These are phyloP conservation scores for Ogataea populi-albae DNA, from an alignment of 805 yeast genomes.

Conservation along the genomic window DNA sequence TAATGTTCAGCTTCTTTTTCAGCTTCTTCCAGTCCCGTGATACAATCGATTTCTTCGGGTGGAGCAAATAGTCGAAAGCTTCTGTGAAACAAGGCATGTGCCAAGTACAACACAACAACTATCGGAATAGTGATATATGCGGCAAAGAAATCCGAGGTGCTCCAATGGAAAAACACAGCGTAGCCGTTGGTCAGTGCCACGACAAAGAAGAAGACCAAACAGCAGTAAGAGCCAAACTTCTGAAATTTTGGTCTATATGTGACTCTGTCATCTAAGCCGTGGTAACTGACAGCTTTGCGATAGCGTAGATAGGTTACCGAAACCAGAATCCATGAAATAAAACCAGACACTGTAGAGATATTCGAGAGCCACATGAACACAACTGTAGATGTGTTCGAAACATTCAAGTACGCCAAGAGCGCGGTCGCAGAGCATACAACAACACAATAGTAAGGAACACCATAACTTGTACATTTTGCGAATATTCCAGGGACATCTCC, in stretches of 20 bases:
- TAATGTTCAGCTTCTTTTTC: constrained; percentile 49
- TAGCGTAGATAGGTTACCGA: constrained; percentile 55
- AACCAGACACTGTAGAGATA: constrained; percentile 64
- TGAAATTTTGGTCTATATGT: constrained; percentile 56
- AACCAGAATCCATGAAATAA: constrained; percentile 59
- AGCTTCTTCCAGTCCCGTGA: constrained; percentile 56
- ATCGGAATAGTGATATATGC: constrained; percentile 68
- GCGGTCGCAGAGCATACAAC: constrained; percentile 38
- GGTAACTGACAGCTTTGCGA: constrained; percentile 59
- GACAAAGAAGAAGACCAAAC: constrained; percentile 45
- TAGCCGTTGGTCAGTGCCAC: constrained; percentile 71
- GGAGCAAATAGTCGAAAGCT: constrained; percentile 48
- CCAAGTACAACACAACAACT: constrained; percentile 50
- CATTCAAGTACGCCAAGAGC: constrained; percentile 52
- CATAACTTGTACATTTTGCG: constrained; percentile 40
- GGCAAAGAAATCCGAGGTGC: constrained; percentile 59
- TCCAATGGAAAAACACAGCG: constrained; percentile 59
- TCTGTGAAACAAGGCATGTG: constrained; percentile 51
- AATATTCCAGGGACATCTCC: constrained; percentile 41
- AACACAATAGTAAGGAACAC: constrained; percentile 57
- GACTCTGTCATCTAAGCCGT: constrained; percentile 51
- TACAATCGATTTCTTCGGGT: constrained; percentile 56
- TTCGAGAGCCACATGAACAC: constrained; percentile 67
- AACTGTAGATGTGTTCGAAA: constrained; percentile 46
- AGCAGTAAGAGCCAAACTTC: constrained; percentile 55